Percentiles rank a stretch among this genome's conserved stretches.
These are phyloP conservation scores for Neurospora sp. DNA, from an alignment of 495 filamentous ascomycete species.

Conservation along the genomic window DNA sequence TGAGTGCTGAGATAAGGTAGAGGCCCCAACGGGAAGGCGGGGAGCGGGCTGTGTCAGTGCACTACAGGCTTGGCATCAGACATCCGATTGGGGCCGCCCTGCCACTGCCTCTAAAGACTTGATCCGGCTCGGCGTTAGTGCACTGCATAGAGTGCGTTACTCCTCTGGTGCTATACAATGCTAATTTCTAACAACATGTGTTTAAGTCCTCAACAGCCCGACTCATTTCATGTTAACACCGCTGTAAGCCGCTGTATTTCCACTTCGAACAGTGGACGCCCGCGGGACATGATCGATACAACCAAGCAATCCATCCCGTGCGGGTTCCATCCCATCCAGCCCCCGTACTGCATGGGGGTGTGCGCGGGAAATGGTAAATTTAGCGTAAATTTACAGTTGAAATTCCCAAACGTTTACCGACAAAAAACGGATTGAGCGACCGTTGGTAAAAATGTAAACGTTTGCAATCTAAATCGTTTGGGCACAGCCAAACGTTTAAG, in stretches of 20 bases:
- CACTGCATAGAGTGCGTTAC: background rate
- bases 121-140: background rate
- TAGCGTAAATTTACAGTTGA: too few species aligned
- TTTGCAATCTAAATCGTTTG: too few species aligned
- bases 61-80: background rate
- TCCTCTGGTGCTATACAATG: accelerated
- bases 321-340: background rate
- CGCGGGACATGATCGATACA: too few species aligned
- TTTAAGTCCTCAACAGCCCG: background rate
- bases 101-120: background rate
- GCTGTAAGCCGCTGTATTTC: background rate
- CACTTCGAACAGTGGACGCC: background rate
- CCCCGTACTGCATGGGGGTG: too few species aligned
- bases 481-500: too few species aligned
- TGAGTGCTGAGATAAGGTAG: too few species aligned
- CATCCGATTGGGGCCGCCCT: background rate
- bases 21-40: background rate
- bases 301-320: background rate
- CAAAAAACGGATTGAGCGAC: too few species aligned
- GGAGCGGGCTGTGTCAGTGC: background rate
- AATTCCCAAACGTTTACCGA: too few species aligned
- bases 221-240: background rate
- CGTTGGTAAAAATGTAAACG: too few species aligned
- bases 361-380: too few species aligned
- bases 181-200: background rate